These are phyloP conservation scores for Raphidocelis subcapitata DNA, from an alignment of 139 green algal species.

Conservation along the genomic window DNA sequence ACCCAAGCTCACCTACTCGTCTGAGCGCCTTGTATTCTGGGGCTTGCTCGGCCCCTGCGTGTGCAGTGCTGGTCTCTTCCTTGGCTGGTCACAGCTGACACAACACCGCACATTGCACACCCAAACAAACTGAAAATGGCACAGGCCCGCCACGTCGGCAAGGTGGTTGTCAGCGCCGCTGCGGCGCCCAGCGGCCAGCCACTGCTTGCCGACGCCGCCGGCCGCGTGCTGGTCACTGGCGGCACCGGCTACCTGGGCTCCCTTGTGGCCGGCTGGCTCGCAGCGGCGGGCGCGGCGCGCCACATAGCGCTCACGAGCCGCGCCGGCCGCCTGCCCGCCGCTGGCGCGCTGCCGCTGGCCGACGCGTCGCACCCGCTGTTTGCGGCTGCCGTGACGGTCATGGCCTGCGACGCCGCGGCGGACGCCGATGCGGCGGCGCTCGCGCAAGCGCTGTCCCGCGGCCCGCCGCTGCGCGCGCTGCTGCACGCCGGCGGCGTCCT, in stretches of 20 bases:
- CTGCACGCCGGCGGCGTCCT: conserved; percentile 67
- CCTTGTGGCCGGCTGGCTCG: conserved; percentile 51
- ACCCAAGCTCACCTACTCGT: no score
- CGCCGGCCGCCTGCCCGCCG: conserved; percentile 31
- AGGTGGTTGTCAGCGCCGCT: conserved; percentile 66
- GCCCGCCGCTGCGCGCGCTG: conserved; percentile 11
- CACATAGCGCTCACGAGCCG: conserved; percentile 47
- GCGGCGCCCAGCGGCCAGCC: no score
- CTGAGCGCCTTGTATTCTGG: no score
- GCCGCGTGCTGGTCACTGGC: conserved; percentile 50
- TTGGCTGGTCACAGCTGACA: no score
- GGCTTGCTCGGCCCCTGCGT: no score
- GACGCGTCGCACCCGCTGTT: conserved; percentile 15
- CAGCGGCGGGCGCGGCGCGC: neutral
- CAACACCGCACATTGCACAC: no score
- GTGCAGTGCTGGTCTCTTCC: no score
- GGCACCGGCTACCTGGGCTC: conserved; percentile 53
- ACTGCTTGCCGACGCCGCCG: neutral
- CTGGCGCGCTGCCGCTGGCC: neutral
- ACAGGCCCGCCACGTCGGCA: conserved; percentile 78
- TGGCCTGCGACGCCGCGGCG: neutral
- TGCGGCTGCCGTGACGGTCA: conserved; percentile 26
- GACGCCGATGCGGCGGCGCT: neutral
- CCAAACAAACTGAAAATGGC: no score
- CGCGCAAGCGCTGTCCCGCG: neutral